Evolutionary conservation across 1,284 basidiomycete species (phyloP).

Genomic region (Cutaneotrichosporon dermatis): DNA sequence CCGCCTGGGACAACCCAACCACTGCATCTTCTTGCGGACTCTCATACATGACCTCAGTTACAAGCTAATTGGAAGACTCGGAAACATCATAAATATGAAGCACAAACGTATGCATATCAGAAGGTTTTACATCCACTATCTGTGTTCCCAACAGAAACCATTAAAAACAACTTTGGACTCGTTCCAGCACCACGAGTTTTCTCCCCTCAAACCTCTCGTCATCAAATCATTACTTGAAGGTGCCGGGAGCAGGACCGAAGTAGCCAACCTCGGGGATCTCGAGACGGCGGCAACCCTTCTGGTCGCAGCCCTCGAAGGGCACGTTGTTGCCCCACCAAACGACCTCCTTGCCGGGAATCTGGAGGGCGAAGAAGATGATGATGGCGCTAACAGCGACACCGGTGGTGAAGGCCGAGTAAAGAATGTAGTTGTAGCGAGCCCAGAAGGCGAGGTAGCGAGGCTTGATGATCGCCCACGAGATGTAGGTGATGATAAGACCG

Average conservation of each 20-base stretch:
- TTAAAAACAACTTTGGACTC: too few relatives aligned
- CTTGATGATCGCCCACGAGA: slow-evolving; percentile 39
- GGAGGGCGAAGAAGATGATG: slow-evolving; percentile 36
- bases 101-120: too few relatives aligned
- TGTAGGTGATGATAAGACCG: slow-evolving; percentile 6
- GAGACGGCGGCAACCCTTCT: slow-evolving; percentile 9
- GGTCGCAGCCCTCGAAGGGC: slow-evolving; percentile 15
- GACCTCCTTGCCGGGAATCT: slow-evolving; percentile 11
- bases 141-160: too few relatives aligned
- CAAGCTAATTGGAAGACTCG: too few relatives aligned
- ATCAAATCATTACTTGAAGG: background rate
- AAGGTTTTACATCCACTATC: too few relatives aligned
- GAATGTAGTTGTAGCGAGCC: slow-evolving; percentile 42
- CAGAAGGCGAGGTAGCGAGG: slow-evolving; percentile 39
- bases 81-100: too few relatives aligned
- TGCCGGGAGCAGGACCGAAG: slow-evolving; percentile 20
- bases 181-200: too few relatives aligned
- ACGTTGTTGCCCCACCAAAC: slow-evolving; percentile 25
- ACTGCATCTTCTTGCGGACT: too few relatives aligned
- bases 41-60: too few relatives aligned
- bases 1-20: too few relatives aligned
- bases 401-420: slow-evolving; percentile 40
- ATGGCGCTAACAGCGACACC: slow-evolving; percentile 40
- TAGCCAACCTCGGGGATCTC: slow-evolving; percentile 13
- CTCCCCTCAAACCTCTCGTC: too few relatives aligned